Conservation (phyloP, 2,329 filamentous ascomycete genomes). For the Ophiocordyceps camponoti-leonardi region DNA sequence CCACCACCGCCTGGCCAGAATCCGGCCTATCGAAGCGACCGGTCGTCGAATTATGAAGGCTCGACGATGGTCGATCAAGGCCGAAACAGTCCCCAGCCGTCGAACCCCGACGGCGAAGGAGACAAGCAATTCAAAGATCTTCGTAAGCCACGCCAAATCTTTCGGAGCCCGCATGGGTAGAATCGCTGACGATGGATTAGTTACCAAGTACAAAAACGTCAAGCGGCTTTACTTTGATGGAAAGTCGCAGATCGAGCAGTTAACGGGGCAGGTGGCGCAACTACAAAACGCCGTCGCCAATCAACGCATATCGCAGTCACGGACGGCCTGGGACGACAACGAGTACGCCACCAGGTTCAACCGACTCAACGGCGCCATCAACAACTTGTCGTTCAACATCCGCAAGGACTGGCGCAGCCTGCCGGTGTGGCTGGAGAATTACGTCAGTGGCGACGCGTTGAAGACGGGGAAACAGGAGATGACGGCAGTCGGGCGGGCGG, state of each 20-base stretch:
- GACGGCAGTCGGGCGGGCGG: constrained; percentile 82
- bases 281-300: constrained; percentile 96
- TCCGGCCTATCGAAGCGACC: constrained; percentile 22
- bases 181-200: constrained; percentile 25
- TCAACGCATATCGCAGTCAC: constrained; percentile 84
- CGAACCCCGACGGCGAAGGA: constrained; percentile 22
- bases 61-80: constrained; percentile 24
- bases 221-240: constrained; percentile 97
- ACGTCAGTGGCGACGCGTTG: constrained; percentile 72
- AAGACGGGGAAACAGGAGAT: constrained; percentile 90
- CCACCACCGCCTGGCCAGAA: constrained; percentile 19
- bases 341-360: constrained; percentile 85
- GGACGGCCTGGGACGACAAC: constrained; percentile 85
- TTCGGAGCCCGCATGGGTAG: too few relatives aligned
- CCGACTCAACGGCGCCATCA: constrained; percentile 82
- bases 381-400: constrained; percentile 88
- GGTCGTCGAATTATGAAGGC: constrained; percentile 26
- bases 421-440: constrained; percentile 62
- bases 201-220: constrained; percentile 93
- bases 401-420: constrained; percentile 82
- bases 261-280: constrained; percentile 76
- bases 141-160: constrained; percentile 20
- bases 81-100: constrained; percentile 39
- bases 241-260: constrained; percentile 77
- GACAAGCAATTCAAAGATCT: constrained; percentile 42